phyloP scores from a whole-genome alignment of 331 rosid species.

The Rhamnella rubrinervis region DNA sequence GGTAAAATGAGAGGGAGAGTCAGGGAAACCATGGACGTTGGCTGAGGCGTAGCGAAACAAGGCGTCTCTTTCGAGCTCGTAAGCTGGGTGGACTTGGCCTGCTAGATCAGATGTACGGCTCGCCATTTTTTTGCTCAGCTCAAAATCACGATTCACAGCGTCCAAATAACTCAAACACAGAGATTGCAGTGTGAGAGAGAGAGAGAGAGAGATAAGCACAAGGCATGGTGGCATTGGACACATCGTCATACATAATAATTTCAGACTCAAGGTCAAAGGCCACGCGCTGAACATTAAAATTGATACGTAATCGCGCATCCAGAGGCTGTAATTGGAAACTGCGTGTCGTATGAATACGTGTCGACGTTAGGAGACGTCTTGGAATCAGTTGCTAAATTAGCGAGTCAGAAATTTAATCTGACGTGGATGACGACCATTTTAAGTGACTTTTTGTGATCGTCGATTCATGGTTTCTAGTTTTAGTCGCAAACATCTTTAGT shows the following conservation, averaged over 20 bases:
- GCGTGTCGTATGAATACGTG: not conserved
- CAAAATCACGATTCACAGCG: not conserved
- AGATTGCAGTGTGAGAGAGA: not conserved
- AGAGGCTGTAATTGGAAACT: not conserved
- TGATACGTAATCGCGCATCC: too few relatives aligned
- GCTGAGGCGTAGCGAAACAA: conserved; percentile 62
- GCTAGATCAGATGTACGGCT: conserved; percentile 44
- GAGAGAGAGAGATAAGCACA: not conserved
- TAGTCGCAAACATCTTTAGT: too few relatives aligned
- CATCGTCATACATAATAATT: too few relatives aligned
- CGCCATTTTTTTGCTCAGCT: conserved; percentile 41
- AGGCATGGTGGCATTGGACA: not conserved
- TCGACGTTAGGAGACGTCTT: not conserved
- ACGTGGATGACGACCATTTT: too few relatives aligned
- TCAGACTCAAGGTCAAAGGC: not conserved
- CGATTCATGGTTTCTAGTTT: too few relatives aligned
- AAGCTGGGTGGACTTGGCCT: conserved; percentile 31
- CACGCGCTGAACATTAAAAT: not conserved
- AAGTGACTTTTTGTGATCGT: too few relatives aligned
- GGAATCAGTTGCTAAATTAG: not conserved
- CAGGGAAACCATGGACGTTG: conserved; percentile 68
- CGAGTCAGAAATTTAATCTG: not conserved
- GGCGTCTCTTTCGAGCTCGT: conserved; percentile 47
- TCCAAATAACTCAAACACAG: not conserved
- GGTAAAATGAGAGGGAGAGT: conserved; percentile 47